These are phyloP conservation scores for Scheffersomyces illinoinensis DNA, from an alignment of 1,139 yeast genomes.

Conservation along the genomic window DNA sequence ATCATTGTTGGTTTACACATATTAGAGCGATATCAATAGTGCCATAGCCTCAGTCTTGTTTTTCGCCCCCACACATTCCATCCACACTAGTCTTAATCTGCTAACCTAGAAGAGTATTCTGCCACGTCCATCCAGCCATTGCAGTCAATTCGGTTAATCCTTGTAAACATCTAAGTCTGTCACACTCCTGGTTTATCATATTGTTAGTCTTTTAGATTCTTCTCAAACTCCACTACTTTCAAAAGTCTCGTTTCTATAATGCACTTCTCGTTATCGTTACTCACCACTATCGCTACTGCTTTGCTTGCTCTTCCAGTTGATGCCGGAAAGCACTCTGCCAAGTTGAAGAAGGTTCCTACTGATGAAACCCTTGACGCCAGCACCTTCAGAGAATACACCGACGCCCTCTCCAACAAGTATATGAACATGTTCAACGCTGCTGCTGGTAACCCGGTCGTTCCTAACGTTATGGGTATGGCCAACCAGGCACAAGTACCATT, in stretches of 20 bases:
- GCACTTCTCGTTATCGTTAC: constrained; percentile 36
- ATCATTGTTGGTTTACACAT: background rate
- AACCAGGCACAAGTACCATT: constrained; percentile 45
- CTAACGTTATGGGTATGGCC: constrained; percentile 2
- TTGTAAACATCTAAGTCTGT: background rate
- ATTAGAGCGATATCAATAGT: background rate
- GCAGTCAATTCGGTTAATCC: background rate
- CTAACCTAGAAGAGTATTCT: background rate
- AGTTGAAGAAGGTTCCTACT: constrained; percentile 62
- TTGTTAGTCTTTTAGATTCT: background rate
- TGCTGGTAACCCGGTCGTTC: constrained; percentile 20
- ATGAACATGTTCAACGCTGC: constrained; percentile 52
- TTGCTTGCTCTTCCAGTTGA: constrained; percentile 35
- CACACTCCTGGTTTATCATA: background rate
- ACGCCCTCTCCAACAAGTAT: constrained; percentile 75
- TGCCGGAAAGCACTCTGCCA: constrained; percentile 64
- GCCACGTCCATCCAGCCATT: background rate
- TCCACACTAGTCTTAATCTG: background rate
- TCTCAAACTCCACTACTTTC: background rate
- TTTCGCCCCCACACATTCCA: background rate
- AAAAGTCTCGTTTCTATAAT: constrained; percentile 10
- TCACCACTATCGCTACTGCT: constrained; percentile 40
- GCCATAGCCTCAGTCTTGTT: background rate
- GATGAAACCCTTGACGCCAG: constrained; percentile 63
- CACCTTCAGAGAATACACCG: constrained; percentile 62